Evolutionary conservation across 2,329 filamentous ascomycete genomes (phyloP).

Genomic region (Ceratocystis cacaofunesta): DNA sequence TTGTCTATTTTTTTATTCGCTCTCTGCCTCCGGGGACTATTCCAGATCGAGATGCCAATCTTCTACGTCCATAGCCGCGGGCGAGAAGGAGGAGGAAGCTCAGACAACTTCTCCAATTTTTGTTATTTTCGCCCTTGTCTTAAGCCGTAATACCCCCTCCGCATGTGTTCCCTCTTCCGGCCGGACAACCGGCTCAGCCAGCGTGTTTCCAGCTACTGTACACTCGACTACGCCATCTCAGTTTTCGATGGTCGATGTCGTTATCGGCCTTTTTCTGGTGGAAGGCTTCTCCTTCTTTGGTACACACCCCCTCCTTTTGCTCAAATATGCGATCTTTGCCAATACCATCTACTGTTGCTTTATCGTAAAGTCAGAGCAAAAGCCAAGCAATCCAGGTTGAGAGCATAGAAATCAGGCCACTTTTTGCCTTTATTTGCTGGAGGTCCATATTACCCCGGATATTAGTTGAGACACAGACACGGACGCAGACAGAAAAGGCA

Average conservation of each 20-base stretch:
- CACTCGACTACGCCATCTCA: too few relatives aligned
- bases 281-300: too few relatives aligned
- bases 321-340: too few relatives aligned
- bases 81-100: neutral
- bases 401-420: neutral
- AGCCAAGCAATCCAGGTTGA: neutral
- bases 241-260: too few relatives aligned
- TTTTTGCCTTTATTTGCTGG: neutral
- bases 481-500: neutral
- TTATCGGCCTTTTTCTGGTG: too few relatives aligned
- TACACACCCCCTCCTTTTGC: too few relatives aligned
- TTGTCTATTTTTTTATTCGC: too few relatives aligned
- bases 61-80: neutral
- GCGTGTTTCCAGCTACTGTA: neutral
- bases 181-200: neutral
- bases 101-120: neutral
- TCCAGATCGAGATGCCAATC: neutral
- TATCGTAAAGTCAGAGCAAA: neutral
- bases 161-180: neutral
- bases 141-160: neutral
- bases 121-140: neutral
- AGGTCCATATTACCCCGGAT: neutral
- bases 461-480: neutral
- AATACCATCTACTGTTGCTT: too few relatives aligned
- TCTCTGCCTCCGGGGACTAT: neutral